Evolutionary conservation across 2,329 filamentous ascomycete genomes (phyloP), one percentile per base, ranked within the genome.

Genomic region (Ophiostoma perfectum): DNA sequence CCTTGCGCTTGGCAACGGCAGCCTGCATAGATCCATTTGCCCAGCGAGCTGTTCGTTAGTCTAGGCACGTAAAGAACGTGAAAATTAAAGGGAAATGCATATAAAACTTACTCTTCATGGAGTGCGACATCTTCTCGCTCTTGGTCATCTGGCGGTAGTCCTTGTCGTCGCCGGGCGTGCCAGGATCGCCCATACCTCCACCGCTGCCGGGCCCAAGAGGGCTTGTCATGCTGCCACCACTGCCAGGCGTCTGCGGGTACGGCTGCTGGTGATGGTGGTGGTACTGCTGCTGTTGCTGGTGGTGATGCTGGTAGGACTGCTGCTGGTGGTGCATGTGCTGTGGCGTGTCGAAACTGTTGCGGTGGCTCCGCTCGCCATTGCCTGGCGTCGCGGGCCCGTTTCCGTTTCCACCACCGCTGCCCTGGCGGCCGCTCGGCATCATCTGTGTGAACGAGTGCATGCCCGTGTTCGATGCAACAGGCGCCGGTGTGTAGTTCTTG

Each of bases 71-170:
- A 27, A 69, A 70, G 70, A 38, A 55, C 27, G 5, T 7, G 12
- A 7, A 8, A 39, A 8, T 2, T 9, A 41, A 41, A 62, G n/a
- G 14, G 18, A 41, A 16, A 18, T 5, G 16, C 9, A 2, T 16
- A 9, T 14, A 39, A 16, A n/a, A 76, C 81, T 78, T 79, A 87
- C 85, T 84, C 78, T 86, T 86, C 85, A 88, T 88, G 2, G 84
- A 87, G 18, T 81, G 81, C n/a, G 83, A 86, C 85, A 88, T 87
- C 80, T 88, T 88, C 77, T 88, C 85, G 42, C 84, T 86, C 78
- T 88, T 88, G 64, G 84, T 87, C 84, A 87, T 87, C 60, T 82
- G 80, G 47, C 82, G 82, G 73, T 87, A 87, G 66, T 86, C 83
- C 77, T 87, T 86, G 69, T 82, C 80, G 36, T 73, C 73, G 60